These are phyloP conservation scores for Hypoxylon sp. DNA, from an alignment of 2,329 filamentous ascomycete species.

Conservation along the genomic window DNA sequence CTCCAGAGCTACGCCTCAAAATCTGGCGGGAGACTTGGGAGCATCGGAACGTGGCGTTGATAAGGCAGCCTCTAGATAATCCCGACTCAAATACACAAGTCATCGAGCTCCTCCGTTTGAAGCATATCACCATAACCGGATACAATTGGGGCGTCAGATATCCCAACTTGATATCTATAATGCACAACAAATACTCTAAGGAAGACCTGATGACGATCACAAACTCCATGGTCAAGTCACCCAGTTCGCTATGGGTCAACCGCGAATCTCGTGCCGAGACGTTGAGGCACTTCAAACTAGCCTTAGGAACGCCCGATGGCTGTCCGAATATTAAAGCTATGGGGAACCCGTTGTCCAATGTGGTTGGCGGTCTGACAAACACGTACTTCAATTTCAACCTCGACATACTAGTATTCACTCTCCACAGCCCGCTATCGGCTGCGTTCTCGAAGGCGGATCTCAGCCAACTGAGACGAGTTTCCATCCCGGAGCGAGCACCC, in stretches of 20 bases:
- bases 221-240: neutral
- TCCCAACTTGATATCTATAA: too few species aligned
- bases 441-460: constrained; percentile 19
- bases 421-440: constrained; percentile 22
- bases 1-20: constrained; percentile 30
- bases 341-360: too few species aligned
- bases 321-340: too few species aligned
- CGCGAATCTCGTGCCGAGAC: constrained; percentile 32
- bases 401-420: constrained; percentile 22
- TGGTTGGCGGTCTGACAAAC: neutral
- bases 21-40: constrained; percentile 38
- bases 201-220: neutral
- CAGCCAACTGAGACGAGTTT: constrained; percentile 5
- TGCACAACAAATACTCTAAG: too few species aligned
- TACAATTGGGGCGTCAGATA: neutral
- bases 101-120: too few species aligned
- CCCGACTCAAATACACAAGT: too few species aligned
- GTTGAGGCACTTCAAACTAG: constrained; percentile 18
- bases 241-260: constrained; percentile 25
- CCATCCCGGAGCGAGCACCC: constrained; percentile 21
- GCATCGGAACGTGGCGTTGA: constrained; percentile 10
- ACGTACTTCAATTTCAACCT: constrained; percentile 31
- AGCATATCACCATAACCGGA: neutral
- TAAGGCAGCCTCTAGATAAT: too few species aligned
- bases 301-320: too few species aligned